A percentile compares a stretch with the other conserved stretches of the same genome.
Conservation (phyloP, 768 basidiomycete species). For the Psilocybe azurescens region DNA sequence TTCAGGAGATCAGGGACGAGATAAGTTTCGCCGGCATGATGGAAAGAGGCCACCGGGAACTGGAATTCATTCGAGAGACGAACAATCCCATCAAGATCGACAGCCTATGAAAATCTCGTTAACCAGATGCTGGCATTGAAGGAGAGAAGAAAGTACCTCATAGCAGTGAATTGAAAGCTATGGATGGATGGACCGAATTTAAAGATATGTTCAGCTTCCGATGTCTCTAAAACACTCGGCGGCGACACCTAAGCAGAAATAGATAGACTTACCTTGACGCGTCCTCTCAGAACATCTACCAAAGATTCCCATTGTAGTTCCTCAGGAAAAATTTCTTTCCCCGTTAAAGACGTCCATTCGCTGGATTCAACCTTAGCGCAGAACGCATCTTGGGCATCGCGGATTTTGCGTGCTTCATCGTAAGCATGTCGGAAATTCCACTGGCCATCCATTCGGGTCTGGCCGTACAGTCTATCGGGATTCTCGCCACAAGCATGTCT, state of each 20-base stretch:
- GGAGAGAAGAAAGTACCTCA: conserved; percentile 31
- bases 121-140: background rate
- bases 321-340: conserved; percentile 60
- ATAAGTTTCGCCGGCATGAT: conserved; percentile 82
- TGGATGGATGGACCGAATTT: background rate
- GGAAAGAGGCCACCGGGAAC: conserved; percentile 76
- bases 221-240: background rate
- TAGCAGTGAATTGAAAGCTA: conserved; percentile 49
- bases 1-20: conserved; percentile 82
- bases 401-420: conserved; percentile 67
- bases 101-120: conserved; percentile 45
- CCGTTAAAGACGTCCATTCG: conserved; percentile 45
- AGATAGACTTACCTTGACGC: conserved; percentile 60
- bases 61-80: conserved; percentile 83
- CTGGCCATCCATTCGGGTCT: conserved; percentile 63
- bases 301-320: conserved; percentile 73
- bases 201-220: too few relatives aligned
- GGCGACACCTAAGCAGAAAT: too few relatives aligned
- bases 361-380: conserved; percentile 55
- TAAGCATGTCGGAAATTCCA: conserved; percentile 80
- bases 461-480: conserved; percentile 48
- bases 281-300: conserved; percentile 73
- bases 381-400: conserved; percentile 69
- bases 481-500: conserved; percentile 80
- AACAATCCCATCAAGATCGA: conserved; percentile 71